Evolutionary conservation across 257 asterid species (phyloP), one percentile per base, ranked within the genome.

Genomic region (Catharanthus roseus): DNA sequence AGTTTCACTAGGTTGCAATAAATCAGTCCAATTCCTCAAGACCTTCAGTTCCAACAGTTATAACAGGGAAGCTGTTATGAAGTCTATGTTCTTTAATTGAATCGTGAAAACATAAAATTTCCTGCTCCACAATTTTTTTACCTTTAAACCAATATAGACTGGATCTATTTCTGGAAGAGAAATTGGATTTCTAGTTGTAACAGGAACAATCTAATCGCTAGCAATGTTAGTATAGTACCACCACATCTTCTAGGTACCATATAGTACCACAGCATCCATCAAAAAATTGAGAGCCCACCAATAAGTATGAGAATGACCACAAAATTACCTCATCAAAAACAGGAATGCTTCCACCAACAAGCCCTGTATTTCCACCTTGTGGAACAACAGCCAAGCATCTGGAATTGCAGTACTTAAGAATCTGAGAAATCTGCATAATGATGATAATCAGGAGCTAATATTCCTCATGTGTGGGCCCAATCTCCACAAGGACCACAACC

Each of bases 301-400:
- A 2, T 31, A 23, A 33, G 29, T 24, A 38, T 21, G 10, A 31
- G 16, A 74, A 11, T 29, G 41, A 41, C 26, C 13, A 61, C 23
- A 24, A 53, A 4, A 71, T 72, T 85, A 93, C 99, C 96, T 93
- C 99, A 75, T 93, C 99, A 83, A 84, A 86, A 76, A 91, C 96
- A 45, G 99, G 99, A 61, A 93, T 86, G 63, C 99, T 93, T 74
- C 99, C 99, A 83, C 99, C 99, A 77, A 93, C 99, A 76, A 93
- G 97, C 72, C 99, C 95, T 45, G 97, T 93, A 79, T 93, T 93
- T 76, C 99, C 99, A 67, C 99, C 99, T 85, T 93, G 99, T 31
- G 99, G 99, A 73, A 91, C 99, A 86, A 91, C 96, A 70, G 99
- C 96, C 76, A 93, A 84, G 85, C 86, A 71, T 80, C 96, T 86